Evolutionary conservation across 1,284 basidiomycete genomes (phyloP).

Genomic region (Ceraceosorus guamensis): DNA sequence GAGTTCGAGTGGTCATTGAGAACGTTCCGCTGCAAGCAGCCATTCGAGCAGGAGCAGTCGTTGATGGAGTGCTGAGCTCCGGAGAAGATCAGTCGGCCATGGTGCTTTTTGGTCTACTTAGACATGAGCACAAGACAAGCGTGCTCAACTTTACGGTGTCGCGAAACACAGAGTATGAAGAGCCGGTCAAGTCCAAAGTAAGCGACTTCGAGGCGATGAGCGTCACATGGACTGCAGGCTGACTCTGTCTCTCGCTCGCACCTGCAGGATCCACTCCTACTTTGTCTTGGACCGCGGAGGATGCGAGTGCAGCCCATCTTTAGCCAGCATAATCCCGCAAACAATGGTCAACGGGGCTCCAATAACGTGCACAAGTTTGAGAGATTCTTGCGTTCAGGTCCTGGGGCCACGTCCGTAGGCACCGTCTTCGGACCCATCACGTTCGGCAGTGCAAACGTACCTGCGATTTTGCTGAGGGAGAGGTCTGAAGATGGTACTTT

Average conservation of each 20-base stretch:
- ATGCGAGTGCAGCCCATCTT: conserved; percentile 78
- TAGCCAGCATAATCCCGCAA: conserved; percentile 62
- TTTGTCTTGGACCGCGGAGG: conserved; percentile 82
- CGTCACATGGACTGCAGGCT: neutral
- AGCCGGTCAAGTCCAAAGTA: conserved; percentile 82
- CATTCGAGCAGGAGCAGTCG: conserved; percentile 19
- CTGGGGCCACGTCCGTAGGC: conserved; percentile 64
- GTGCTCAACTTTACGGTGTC: conserved; percentile 88
- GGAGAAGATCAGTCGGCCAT: conserved; percentile 19
- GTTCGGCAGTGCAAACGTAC: conserved; percentile 60
- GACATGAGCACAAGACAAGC: conserved; percentile 94
- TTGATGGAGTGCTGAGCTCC: neutral
- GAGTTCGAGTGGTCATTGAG: conserved; percentile 26
- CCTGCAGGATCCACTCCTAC: conserved; percentile 70
- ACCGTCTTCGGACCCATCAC: conserved; percentile 77
- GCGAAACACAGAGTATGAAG: conserved; percentile 88
- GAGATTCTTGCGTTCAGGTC: conserved; percentile 69
- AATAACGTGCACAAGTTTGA: conserved; percentile 99
- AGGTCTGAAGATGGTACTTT: conserved; percentile 24
- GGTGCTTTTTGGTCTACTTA: conserved; percentile 72
- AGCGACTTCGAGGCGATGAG: conserved; percentile 7
- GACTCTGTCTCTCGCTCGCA: conserved; percentile 1
- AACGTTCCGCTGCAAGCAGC: conserved; percentile 35
- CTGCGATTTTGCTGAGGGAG: conserved; percentile 34
- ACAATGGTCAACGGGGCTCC: conserved; percentile 66